Evolutionary conservation across 2,329 filamentous ascomycete genomes (phyloP).

Genomic region (Leptographium procerum): DNA sequence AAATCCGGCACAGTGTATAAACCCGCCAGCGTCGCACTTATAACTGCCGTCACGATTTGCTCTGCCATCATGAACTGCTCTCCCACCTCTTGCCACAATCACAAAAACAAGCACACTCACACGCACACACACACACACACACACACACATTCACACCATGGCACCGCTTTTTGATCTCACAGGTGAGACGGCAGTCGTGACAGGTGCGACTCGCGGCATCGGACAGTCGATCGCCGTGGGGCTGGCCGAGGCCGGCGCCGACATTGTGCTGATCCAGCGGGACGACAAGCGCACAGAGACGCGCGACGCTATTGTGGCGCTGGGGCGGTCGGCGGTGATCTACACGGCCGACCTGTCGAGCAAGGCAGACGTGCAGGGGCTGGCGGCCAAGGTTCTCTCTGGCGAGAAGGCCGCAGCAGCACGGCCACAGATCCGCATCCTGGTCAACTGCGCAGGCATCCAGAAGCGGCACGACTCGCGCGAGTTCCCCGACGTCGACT

Average conservation of each 20-base stretch:
- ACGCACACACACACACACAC: not conserved
- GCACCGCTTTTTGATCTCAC: constrained; percentile 39
- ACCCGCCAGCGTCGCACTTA: not conserved
- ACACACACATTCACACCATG: not conserved
- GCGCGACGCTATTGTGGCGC: constrained; percentile 47
- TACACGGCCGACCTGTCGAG: constrained; percentile 61
- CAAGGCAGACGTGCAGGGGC: constrained; percentile 43
- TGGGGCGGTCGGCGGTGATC: constrained; percentile 55
- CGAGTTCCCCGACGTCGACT: constrained; percentile 65
- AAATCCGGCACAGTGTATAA: not conserved
- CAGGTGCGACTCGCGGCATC: constrained; percentile 46
- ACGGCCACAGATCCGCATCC: constrained; percentile 47
- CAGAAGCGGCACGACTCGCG: constrained; percentile 68
- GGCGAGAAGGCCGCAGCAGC: constrained; percentile 34
- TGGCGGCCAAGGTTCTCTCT: constrained; percentile 49
- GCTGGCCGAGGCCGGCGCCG: constrained; percentile 47
- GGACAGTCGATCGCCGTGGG: constrained; percentile 45
- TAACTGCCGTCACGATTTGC: not conserved
- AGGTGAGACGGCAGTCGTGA: constrained; percentile 45
- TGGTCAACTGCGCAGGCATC: constrained; percentile 81
- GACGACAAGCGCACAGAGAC: constrained; percentile 34
- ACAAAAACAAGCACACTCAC: not conserved
- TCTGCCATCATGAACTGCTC: not conserved
- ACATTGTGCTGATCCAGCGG: constrained; percentile 38
- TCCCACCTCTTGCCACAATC: not conserved